Percentiles rank a stretch among this genome's conserved stretches.
Evolutionary conservation across 75 land plant species (phyloP).

Genomic region (Selaginella tamariscina): DNA sequence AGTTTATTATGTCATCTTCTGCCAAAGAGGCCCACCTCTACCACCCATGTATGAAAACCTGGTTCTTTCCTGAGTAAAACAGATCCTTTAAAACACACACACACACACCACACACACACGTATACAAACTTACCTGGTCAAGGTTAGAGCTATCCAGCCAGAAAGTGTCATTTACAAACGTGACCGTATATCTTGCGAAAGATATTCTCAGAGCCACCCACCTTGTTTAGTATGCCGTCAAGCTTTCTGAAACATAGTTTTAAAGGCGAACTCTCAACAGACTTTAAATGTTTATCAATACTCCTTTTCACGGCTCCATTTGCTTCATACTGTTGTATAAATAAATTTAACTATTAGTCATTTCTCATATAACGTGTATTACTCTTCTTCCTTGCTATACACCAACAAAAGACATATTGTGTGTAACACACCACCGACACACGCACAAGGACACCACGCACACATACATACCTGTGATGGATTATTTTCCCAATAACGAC

Average conservation of each 20-base stretch:
- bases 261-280: constrained; percentile 21
- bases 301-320: not conserved
- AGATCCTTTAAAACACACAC: not conserved
- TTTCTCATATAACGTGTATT: too few species aligned
- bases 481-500: constrained; percentile 33
- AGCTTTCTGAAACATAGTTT: constrained; percentile 57
- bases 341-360: too few species aligned
- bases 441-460: too few species aligned
- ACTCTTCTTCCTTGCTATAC: too few species aligned
- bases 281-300: not conserved
- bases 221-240: constrained; percentile 34
- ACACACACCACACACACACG: not conserved
- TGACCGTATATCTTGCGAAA: constrained; percentile 66
- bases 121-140: constrained; percentile 47
- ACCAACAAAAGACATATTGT: too few species aligned
- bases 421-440: too few species aligned
- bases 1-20: constrained; percentile 50
- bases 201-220: constrained; percentile 73
- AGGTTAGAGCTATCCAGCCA: constrained; percentile 89
- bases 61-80: constrained; percentile 50
- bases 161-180: constrained; percentile 59
- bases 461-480: constrained; percentile 2
- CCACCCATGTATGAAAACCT: constrained; percentile 98
- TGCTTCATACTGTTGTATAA: too few species aligned
- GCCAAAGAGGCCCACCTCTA: constrained; percentile 82